Evolutionary conservation across 2,329 filamentous ascomycete species (phyloP).

Genomic region (Piedraia hortae): DNA sequence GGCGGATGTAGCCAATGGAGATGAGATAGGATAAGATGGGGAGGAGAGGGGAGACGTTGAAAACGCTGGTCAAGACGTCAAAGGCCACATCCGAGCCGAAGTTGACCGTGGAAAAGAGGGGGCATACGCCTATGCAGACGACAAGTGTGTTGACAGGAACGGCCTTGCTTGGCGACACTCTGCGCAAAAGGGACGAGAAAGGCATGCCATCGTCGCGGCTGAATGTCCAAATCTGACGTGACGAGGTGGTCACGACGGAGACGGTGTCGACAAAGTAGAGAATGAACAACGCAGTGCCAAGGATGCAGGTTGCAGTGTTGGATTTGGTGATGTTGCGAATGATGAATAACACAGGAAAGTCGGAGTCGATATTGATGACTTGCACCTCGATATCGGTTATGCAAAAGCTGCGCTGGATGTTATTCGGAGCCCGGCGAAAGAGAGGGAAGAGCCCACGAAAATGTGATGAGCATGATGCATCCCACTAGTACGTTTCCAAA

Average conservation of each 20-base stretch:
- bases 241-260: constrained; percentile 14
- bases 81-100: constrained; percentile 16
- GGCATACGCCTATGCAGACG: constrained; percentile 5
- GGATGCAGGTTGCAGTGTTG: too few species aligned
- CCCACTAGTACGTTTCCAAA: constrained; percentile 6
- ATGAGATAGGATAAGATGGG: constrained; percentile 17
- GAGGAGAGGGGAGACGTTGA: constrained; percentile 14
- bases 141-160: constrained; percentile 8
- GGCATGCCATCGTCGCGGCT: constrained; percentile 4
- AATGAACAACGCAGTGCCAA: too few species aligned
- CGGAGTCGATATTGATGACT: constrained; percentile 10
- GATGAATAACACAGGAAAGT: too few species aligned
- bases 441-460: constrained; percentile 10
- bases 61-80: constrained; percentile 16
- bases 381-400: constrained; percentile 11
- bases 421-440: constrained; percentile 12
- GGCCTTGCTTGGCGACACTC: constrained; percentile 4
- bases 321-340: constrained; percentile 11
- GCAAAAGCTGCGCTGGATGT: constrained; percentile 13
- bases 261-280: constrained; percentile 11
- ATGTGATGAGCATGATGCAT: constrained; percentile 7
- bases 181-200: constrained; percentile 1
- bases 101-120: constrained; percentile 13
- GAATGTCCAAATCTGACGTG: constrained; percentile 15
- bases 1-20: constrained; percentile 13